Conservation (phyloP, 2,329 filamentous ascomycete species). For the Grosmannia penicillata region DNA sequence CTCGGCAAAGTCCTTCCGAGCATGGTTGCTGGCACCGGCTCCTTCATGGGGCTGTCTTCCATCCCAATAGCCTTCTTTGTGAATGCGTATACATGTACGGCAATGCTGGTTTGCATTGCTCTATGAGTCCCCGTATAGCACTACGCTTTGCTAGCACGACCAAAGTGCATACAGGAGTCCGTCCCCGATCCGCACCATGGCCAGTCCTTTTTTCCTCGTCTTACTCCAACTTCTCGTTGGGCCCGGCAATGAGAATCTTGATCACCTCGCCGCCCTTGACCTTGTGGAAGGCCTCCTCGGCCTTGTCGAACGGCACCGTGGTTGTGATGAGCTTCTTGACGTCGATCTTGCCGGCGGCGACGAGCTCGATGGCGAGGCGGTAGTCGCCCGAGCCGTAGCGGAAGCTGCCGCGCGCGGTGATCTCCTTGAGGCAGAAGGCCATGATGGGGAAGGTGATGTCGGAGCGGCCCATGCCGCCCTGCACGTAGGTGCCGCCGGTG, state of each 20-base stretch:
- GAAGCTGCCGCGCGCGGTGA: conserved; percentile 77
- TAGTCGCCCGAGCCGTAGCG: conserved; percentile 84
- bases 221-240: conserved; percentile 42
- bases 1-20: too few relatives aligned
- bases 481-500: conserved; percentile 62
- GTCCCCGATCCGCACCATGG: too few relatives aligned
- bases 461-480: conserved; percentile 78
- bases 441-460: conserved; percentile 89
- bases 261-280: conserved; percentile 72
- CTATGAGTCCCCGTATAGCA: too few relatives aligned
- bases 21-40: too few relatives aligned
- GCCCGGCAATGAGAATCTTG: conserved; percentile 53
- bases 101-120: too few relatives aligned
- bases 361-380: conserved; percentile 63
- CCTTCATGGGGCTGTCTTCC: too few relatives aligned
- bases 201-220: too few relatives aligned
- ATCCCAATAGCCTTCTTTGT: too few relatives aligned
- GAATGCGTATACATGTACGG: too few relatives aligned
- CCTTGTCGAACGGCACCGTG: conserved; percentile 64
- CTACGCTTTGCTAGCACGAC: too few relatives aligned
- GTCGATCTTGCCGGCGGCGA: conserved; percentile 57
- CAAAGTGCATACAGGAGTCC: too few relatives aligned
- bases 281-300: conserved; percentile 74
- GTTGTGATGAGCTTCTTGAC: conserved; percentile 72
- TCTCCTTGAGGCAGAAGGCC: conserved; percentile 77